Evolutionary conservation across 2,329 filamentous ascomycete genomes (phyloP), one percentile per base, ranked within the genome.

Genomic region (Colletotrichum liriopes): DNA sequence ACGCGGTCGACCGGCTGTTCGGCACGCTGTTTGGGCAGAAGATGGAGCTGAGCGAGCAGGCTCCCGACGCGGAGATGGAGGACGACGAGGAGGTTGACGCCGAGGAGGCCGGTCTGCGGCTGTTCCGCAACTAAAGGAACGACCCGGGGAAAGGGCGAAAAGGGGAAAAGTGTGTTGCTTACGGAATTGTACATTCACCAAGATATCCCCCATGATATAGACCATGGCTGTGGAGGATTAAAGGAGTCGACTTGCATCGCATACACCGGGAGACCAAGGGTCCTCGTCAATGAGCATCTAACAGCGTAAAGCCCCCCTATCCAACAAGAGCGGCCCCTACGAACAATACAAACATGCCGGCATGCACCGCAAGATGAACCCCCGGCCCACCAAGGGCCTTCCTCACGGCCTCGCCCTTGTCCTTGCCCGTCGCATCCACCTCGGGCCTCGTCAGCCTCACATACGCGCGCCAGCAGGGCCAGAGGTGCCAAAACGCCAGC

Each of bases 1-100:
- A 90, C 72, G 94, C 95, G 67, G 90, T 94, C 71, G 94, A 96
- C 77, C 83, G 90, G 69, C 90, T 96, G 81, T 95, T 95, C 79
- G 91, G 91, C 18, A 93, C 92, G 35, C 81, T 95, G 74, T 90
- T 96, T 74, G 93, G 93, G 0, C 91, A 93, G 77, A 92, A 90
- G 80, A 87, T 92, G 79, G 85, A 87, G 76, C 82, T 95, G 67
- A 86, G 89, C 56, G 86, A 88, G 2, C 85, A 86, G 65, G 84
- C 80, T 5, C 84, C 84, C 20, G 87, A 87, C 37, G 85, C 85
- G 58, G 87, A 87, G 72, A 85, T 86, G 77, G 86, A 84, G 26
- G 83, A 80, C 18, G 84, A 82, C 7, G 86, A 84, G n/a, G 82
- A 80, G 18, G 84, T 82, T 7, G 85, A 86, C 71, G 84, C 86